phyloP scores from a whole-genome alignment of 371 early-diverging fungal species.

The Blyttiomyces sp. region DNA sequence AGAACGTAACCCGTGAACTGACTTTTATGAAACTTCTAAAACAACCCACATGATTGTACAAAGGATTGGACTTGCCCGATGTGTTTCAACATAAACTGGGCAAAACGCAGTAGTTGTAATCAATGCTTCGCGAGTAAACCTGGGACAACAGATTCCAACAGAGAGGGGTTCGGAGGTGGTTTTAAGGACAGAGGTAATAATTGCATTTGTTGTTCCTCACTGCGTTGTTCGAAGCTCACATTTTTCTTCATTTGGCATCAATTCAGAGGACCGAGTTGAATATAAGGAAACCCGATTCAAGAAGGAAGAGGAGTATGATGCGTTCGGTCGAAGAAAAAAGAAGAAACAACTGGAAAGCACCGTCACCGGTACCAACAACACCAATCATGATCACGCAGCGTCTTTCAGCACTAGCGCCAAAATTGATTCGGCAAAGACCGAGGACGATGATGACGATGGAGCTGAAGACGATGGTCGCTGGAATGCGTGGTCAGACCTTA shows the following conservation, averaged over 20 bases:
- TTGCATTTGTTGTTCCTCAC: background rate
- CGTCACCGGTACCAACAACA: background rate
- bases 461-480: constrained; percentile 35
- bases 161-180: constrained; percentile 41
- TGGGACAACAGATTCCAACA: constrained; percentile 18
- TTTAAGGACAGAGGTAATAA: constrained; percentile 35
- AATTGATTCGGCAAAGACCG: background rate
- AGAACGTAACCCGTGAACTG: no score
- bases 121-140: constrained; percentile 36
- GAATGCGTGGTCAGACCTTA: constrained; percentile 38
- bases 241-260: background rate
- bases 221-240: background rate
- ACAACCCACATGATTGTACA: no score
- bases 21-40: no score
- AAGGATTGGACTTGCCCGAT: constrained; percentile 33
- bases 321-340: constrained; percentile 42
- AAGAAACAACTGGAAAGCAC: constrained; percentile 8
- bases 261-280: constrained; percentile 31
- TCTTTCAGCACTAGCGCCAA: background rate
- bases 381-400: no score
- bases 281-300: constrained; percentile 32
- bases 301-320: constrained; percentile 40
- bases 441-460: constrained; percentile 34
- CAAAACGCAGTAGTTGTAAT: constrained; percentile 29
- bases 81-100: constrained; percentile 57